These are phyloP conservation scores for Colletotrichum sp. DNA, from an alignment of 2,329 filamentous ascomycete genomes.

Conservation along the genomic window DNA sequence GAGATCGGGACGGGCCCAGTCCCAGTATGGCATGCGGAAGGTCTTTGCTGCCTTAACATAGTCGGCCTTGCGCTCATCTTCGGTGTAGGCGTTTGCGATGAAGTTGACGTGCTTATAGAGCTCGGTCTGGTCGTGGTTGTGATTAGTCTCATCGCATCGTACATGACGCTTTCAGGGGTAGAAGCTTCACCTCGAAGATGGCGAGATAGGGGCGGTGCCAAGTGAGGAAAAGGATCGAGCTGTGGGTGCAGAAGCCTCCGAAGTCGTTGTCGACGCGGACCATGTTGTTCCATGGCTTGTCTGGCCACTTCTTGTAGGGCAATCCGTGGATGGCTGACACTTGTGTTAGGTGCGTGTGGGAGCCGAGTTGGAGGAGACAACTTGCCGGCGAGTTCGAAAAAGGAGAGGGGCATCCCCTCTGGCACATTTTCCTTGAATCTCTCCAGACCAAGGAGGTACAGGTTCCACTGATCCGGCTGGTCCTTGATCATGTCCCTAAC, in stretches of 20 bases:
- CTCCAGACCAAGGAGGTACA: conserved; percentile 14
- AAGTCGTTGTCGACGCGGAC: conserved; percentile 34
- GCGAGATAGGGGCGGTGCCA: conserved; percentile 73
- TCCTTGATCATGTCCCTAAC: conserved; percentile 16
- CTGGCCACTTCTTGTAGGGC: conserved; percentile 31
- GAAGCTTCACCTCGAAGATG: conserved; percentile 57
- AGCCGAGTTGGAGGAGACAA: neutral
- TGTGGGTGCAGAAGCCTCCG: conserved; percentile 71
- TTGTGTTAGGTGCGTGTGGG: neutral
- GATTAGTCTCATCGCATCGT: neutral
- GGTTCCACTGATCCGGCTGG: conserved; percentile 16
- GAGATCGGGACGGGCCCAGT: conserved; percentile 30
- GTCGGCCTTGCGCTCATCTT: conserved; percentile 17
- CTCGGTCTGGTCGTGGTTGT: conserved; percentile 19
- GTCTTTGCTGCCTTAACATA: conserved; percentile 30
- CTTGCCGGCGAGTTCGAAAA: conserved; percentile 12
- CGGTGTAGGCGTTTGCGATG: conserved; percentile 26
- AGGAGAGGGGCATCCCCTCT: conserved; percentile 4
- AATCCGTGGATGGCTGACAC: conserved; percentile 36
- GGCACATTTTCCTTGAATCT: conserved; percentile 7
- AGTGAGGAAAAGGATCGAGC: conserved; percentile 62
- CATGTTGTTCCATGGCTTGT: conserved; percentile 19
- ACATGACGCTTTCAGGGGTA: neutral
- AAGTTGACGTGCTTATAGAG: conserved; percentile 28
- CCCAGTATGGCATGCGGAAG: conserved; percentile 38